Conservation (phyloP, 2,329 filamentous ascomycete genomes). For the Davidsoniella virescens region DNA sequence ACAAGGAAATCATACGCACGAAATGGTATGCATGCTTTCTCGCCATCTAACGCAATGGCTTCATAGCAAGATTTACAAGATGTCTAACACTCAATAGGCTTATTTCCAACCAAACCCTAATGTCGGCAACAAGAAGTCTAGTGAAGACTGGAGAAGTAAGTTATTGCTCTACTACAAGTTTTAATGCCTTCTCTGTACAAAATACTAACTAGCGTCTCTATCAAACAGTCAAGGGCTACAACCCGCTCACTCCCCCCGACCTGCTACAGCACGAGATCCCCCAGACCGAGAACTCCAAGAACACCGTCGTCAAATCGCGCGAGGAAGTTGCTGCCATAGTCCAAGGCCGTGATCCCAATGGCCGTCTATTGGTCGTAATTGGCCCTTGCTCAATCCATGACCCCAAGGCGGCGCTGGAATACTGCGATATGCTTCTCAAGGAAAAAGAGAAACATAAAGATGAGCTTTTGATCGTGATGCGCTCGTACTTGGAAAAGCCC, state of each 20-base stretch:
- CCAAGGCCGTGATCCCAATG: slow-evolving; percentile 50
- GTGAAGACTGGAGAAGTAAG: slow-evolving; percentile 74
- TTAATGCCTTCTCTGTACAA: not conserved
- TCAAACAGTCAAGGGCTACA: slow-evolving; percentile 71
- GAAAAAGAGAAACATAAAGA: slow-evolving; percentile 78
- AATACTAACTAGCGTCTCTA: not conserved
- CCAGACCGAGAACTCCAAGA: slow-evolving; percentile 42
- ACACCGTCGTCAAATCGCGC: slow-evolving; percentile 56
- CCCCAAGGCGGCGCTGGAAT: slow-evolving; percentile 74
- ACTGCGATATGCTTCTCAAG: slow-evolving; percentile 69
- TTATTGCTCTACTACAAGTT: slow-evolving; percentile 12
- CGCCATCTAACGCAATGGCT: not conserved
- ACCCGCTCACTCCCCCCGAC: slow-evolving; percentile 78
- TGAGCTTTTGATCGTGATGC: slow-evolving; percentile 91
- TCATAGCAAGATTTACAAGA: not conserved
- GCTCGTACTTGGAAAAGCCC: slow-evolving; percentile 95
- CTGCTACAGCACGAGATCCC: slow-evolving; percentile 79
- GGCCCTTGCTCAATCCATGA: slow-evolving; percentile 98
- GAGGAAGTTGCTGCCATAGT: slow-evolving; percentile 57
- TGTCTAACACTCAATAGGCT: slow-evolving; percentile 1
- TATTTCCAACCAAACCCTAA: slow-evolving; percentile 22
- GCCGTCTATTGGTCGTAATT: slow-evolving; percentile 55
- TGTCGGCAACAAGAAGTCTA: slow-evolving; percentile 55
- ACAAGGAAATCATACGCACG: slow-evolving; percentile 4
- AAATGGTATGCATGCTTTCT: slow-evolving; percentile 5